phyloP scores from a whole-genome alignment of 495 filamentous ascomycete genomes.

The Letharia lupina region DNA sequence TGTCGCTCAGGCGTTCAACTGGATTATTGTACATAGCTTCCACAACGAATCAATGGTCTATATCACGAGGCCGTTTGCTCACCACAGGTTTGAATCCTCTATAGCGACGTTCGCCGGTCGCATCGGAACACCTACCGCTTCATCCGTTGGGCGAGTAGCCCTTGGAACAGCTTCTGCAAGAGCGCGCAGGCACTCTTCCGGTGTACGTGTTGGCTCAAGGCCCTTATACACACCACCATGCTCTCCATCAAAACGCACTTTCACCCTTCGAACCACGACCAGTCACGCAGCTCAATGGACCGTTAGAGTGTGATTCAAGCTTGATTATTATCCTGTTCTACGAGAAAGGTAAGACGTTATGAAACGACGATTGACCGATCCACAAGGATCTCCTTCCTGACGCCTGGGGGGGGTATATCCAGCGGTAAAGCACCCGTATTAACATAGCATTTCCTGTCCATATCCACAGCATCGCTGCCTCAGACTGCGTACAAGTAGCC shows the following conservation, averaged over 20 bases:
- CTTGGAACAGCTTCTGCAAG: background rate
- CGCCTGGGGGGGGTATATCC: constrained; percentile 2
- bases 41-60: background rate
- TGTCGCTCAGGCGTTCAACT: constrained; percentile 3
- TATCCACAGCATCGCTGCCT: background rate
- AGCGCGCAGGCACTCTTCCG: no score
- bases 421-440: background rate
- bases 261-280: background rate
- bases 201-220: no score
- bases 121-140: background rate
- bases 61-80: background rate
- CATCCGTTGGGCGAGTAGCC: background rate
- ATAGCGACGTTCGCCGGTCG: background rate
- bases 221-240: no score
- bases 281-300: background rate
- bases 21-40: constrained; percentile 10
- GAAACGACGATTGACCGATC: background rate
- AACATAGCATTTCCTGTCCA: background rate
- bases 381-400: background rate
- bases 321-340: background rate
- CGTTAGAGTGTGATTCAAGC: background rate
- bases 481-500: background rate
- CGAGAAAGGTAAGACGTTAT: background rate
- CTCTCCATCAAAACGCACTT: background rate
- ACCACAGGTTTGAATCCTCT: background rate